These are phyloP conservation scores for Exophiala xenobiotica DNA, from an alignment of 2,329 filamentous ascomycete species.

Conservation along the genomic window DNA sequence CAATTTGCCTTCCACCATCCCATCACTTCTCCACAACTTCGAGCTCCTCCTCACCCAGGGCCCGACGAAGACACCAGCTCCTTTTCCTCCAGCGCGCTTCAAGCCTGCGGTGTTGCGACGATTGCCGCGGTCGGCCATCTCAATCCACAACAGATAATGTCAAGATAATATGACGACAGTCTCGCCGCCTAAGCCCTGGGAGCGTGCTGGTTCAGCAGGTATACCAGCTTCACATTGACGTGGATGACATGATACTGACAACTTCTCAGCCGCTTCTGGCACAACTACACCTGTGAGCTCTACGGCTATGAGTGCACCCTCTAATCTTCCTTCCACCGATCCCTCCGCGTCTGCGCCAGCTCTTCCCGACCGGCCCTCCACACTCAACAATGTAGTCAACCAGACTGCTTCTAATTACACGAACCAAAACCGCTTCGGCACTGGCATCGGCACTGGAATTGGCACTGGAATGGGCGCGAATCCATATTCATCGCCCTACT, in stretches of 20 bases:
- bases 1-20: background rate
- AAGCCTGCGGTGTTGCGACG: background rate
- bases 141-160: conserved; percentile 10
- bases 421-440: conserved; percentile 56
- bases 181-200: conserved; percentile 97
- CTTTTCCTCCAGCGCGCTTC: background rate
- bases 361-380: conserved; percentile 76
- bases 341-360: conserved; percentile 55
- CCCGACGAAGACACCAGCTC: background rate
- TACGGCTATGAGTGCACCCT: conserved; percentile 37
- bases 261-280: conserved; percentile 19
- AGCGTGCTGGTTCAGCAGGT: conserved; percentile 67
- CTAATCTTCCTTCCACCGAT: conserved; percentile 44
- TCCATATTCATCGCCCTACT: conserved; percentile 41
- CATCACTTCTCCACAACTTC: background rate
- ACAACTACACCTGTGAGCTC: conserved; percentile 31
- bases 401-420: conserved; percentile 85
- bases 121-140: background rate
- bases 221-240: conserved; percentile 27
- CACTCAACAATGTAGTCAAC: conserved; percentile 76
- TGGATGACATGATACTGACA: conserved; percentile 4
- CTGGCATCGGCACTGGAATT: conserved; percentile 48
- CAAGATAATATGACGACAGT: conserved; percentile 53
- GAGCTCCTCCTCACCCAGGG: background rate
- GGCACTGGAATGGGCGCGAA: conserved; percentile 47